Evolutionary conservation across 495 filamentous ascomycete genomes (phyloP).

Genomic region (Viridothelium virens): DNA sequence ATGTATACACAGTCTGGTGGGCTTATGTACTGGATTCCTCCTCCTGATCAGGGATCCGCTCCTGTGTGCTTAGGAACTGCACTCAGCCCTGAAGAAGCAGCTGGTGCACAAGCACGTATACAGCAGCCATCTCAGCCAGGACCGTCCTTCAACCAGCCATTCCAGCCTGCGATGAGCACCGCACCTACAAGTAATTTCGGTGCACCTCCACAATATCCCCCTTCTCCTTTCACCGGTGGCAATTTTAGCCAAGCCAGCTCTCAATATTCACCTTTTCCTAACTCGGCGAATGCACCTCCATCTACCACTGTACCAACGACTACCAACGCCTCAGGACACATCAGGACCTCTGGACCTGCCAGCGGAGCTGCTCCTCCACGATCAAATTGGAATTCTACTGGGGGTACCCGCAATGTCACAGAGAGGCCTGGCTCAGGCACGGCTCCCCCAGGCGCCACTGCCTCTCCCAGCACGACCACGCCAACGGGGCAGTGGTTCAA

Average conservation of each 20-base stretch:
- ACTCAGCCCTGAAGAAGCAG: slow-evolving; percentile 8
- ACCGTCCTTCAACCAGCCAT: not conserved
- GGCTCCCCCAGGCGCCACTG: not conserved
- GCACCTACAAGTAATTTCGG: not conserved
- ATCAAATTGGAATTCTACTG: not conserved
- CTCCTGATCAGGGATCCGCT: slow-evolving; percentile 6
- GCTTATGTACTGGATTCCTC: slow-evolving; percentile 10
- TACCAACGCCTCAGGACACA: not conserved
- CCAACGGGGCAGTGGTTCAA: slow-evolving; percentile 7
- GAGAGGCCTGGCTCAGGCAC: not conserved
- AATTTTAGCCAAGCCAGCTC: not conserved
- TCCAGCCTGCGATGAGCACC: not conserved
- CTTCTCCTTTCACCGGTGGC: not conserved
- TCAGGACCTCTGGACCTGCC: not conserved
- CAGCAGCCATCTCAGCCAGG: not conserved
- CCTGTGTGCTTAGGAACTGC: slow-evolving; percentile 5
- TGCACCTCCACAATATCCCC: not conserved
- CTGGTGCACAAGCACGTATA: slow-evolving; percentile 3
- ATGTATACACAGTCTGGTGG: slow-evolving; percentile 5
- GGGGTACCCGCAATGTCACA: not conserved
- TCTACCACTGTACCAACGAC: not conserved
- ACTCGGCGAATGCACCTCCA: not conserved
- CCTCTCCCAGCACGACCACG: not conserved
- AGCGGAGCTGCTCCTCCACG: not conserved
- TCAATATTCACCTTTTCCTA: not conserved